These are phyloP conservation scores for Agapanthus africanus DNA, from an alignment of 106 monocot genomes.

Conservation along the genomic window DNA sequence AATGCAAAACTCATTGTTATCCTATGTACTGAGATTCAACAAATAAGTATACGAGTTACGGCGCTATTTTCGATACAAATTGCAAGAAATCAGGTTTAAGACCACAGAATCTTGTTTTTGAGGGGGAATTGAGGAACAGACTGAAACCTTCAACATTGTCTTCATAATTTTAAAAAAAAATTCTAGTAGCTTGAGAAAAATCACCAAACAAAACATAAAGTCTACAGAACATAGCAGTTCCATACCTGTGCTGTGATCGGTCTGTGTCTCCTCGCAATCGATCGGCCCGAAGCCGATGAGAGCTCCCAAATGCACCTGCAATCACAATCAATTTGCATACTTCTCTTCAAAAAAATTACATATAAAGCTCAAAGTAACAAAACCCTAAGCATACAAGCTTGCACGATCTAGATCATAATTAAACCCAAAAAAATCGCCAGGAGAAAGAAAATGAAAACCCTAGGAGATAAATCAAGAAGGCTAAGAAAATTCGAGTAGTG, in stretches of 20 bases:
- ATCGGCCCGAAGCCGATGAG: constrained; percentile 17
- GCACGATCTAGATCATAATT: no score
- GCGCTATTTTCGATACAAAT: neutral
- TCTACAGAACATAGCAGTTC: neutral
- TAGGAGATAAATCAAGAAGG: no score
- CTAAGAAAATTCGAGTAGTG: no score
- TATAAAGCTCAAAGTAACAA: no score
- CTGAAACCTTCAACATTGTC: neutral
- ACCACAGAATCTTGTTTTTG: neutral
- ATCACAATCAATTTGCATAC: neutral
- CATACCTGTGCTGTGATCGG: constrained; percentile 21
- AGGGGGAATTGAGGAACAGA: no score
- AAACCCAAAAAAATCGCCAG: no score
- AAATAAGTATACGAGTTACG: neutral
- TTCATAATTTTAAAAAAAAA: neutral
- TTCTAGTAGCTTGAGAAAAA: no score
- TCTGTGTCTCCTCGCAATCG: constrained; percentile 13
- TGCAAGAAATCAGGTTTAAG: neutral
- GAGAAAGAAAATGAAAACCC: no score
- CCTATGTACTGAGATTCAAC: no score
- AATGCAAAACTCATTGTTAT: no score
- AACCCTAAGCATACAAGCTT: no score
- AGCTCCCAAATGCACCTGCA: constrained; percentile 44
- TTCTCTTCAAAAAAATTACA: no score
- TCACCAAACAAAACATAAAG: neutral